phyloP scores from a whole-genome alignment of 768 basidiomycete species.

The Rhodotorula paludigena region DNA sequence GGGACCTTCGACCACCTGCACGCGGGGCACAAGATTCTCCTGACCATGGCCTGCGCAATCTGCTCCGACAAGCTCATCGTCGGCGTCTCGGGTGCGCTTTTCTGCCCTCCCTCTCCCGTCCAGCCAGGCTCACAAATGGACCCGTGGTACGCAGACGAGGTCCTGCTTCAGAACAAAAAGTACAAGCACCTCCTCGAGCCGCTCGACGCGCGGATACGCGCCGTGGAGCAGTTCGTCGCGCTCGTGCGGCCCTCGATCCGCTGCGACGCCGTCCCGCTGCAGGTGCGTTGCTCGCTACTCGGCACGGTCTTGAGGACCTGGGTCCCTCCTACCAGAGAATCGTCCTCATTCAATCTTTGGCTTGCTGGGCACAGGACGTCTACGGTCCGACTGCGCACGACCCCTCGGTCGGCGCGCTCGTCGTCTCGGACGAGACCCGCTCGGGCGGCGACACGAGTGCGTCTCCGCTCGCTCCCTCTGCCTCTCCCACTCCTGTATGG shows the following conservation, averaged over 20 bases:
- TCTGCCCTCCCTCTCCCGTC: neutral
- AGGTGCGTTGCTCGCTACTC: conserved; percentile 44
- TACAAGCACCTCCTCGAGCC: conserved; percentile 64
- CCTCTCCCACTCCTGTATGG: neutral
- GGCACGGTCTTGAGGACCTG: no score
- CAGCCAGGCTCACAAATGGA: neutral
- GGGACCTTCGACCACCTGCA: conserved; percentile 99
- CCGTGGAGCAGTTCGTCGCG: conserved; percentile 63
- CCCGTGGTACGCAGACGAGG: conserved; percentile 57
- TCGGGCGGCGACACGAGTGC: conserved; percentile 67
- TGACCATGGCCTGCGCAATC: conserved; percentile 86
- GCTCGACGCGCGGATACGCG: conserved; percentile 56
- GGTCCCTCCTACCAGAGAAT: no score
- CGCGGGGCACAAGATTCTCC: conserved; percentile 91
- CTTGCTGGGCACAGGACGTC: conserved; percentile 62
- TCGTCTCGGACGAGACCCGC: conserved; percentile 84
- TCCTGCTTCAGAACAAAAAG: conserved; percentile 65
- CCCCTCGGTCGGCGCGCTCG: conserved; percentile 79
- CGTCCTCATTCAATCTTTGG: no score
- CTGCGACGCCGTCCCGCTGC: conserved; percentile 67
- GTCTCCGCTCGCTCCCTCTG: conserved; percentile 44
- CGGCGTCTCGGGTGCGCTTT: conserved; percentile 72
- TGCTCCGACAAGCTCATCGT: conserved; percentile 74
- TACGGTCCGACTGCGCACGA: conserved; percentile 88
- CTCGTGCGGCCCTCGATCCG: conserved; percentile 64